These are phyloP conservation scores for Mucor ambiguus DNA, from an alignment of 371 early-diverging fungal genomes.

Conservation along the genomic window DNA sequence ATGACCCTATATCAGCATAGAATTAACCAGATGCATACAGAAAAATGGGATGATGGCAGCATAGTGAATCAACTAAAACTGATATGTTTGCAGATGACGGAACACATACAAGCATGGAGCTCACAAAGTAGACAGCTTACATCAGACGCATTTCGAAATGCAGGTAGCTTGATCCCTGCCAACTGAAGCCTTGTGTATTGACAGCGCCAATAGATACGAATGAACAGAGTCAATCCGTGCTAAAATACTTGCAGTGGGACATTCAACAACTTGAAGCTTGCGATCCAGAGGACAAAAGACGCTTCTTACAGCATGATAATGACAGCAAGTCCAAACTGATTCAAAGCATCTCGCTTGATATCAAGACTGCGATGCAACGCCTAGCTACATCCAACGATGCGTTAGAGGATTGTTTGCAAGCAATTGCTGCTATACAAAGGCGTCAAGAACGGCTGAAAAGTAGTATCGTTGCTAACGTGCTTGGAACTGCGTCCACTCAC, in stretches of 20 bases:
- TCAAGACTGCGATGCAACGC: neutral
- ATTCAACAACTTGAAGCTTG: neutral
- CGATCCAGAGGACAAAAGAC: neutral
- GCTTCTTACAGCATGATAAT: neutral
- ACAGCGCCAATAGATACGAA: neutral
- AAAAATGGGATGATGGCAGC: neutral
- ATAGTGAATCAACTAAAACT: conserved; percentile 1
- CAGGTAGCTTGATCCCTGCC: neutral
- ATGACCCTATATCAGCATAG: neutral
- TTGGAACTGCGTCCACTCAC: neutral
- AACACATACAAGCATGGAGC: neutral
- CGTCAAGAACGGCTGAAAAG: neutral
- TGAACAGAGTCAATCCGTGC: neutral
- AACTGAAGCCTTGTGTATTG: neutral
- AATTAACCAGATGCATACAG: neutral
- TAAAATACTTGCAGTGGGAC: neutral
- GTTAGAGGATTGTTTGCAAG: neutral
- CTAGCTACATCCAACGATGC: neutral
- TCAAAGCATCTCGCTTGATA: neutral
- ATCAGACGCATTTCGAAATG: neutral
- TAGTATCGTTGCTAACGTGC: neutral
- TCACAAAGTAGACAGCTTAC: neutral
- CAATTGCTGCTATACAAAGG: neutral
- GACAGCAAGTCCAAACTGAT: neutral
- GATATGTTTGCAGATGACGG: neutral